phyloP scores from a whole-genome alignment of 2,329 filamentous ascomycete genomes.

The Apiospora malaysiana region DNA sequence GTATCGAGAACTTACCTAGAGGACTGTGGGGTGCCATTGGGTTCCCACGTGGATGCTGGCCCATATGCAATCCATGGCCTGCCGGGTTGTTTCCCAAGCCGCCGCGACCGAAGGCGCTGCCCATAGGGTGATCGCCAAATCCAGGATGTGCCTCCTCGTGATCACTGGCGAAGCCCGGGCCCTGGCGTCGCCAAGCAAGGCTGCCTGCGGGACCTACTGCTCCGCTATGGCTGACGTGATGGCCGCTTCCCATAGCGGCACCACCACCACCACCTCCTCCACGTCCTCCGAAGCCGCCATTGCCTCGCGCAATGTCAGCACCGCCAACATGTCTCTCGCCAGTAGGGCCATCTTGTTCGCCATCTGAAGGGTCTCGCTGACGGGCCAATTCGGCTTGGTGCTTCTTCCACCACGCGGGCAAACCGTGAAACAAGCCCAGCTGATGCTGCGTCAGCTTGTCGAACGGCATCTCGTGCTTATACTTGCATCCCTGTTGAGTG shows the following conservation, averaged over 20 bases:
- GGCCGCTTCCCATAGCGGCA: background rate
- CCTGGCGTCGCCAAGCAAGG: background rate
- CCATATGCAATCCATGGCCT: slow-evolving; percentile 11
- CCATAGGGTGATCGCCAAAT: background rate
- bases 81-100: background rate
- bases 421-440: slow-evolving; percentile 73
- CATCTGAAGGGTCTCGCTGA: slow-evolving; percentile 32
- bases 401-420: slow-evolving; percentile 67
- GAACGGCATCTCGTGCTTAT: slow-evolving; percentile 87
- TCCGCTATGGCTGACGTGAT: background rate
- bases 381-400: slow-evolving; percentile 51
- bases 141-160: background rate
- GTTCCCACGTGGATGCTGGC: background rate
- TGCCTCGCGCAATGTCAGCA: background rate
- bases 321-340: background rate
- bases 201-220: background rate
- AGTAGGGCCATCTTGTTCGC: background rate
- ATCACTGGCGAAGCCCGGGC: background rate
- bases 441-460: slow-evolving; percentile 68
- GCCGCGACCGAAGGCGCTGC: background rate
- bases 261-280: background rate
- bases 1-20: background rate
- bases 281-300: background rate
- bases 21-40: background rate
- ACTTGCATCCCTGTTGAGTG: slow-evolving; percentile 84